These are phyloP conservation scores for Aspergillus pseudonomiae DNA, from an alignment of 2,329 filamentous ascomycete genomes.

Conservation along the genomic window DNA sequence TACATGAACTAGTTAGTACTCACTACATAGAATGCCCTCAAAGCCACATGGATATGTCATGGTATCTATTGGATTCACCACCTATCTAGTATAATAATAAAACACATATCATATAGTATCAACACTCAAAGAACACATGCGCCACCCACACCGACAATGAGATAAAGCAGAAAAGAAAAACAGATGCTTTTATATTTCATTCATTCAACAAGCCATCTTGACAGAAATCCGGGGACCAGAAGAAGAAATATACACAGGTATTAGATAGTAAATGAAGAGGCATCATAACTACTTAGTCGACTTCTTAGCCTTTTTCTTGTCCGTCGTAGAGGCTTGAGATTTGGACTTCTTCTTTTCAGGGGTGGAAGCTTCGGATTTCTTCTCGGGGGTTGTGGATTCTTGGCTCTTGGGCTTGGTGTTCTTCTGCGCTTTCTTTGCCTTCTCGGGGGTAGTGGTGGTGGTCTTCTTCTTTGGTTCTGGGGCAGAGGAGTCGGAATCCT, in stretches of 20 bases:
- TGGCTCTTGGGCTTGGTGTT: slow-evolving; percentile 12
- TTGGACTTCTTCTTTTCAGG: slow-evolving; percentile 5
- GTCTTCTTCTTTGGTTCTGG: slow-evolving; percentile 20
- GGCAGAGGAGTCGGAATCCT: slow-evolving; percentile 26
- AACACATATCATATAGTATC: background rate
- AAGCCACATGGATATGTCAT: background rate
- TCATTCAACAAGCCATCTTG: slow-evolving; percentile 5
- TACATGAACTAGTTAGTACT: background rate
- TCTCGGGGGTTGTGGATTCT: slow-evolving; percentile 8
- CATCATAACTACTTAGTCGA: slow-evolving; percentile 22
- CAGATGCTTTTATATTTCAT: slow-evolving; percentile 20
- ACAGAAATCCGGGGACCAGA: slow-evolving; percentile 14
- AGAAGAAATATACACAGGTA: slow-evolving; percentile 24
- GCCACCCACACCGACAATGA: slow-evolving; percentile 17
- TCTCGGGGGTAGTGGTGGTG: slow-evolving; percentile 10
- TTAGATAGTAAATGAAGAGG: slow-evolving; percentile 17
- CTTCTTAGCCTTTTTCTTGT: slow-evolving; percentile 28
- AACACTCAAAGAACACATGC: slow-evolving; percentile 13
- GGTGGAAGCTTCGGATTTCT: slow-evolving; percentile 13
- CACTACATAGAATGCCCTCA: background rate
- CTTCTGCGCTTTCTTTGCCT: slow-evolving; percentile 26
- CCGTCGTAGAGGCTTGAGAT: slow-evolving; percentile 1
- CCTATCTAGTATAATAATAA: slow-evolving; percentile 8
- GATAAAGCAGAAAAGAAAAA: slow-evolving; percentile 7
- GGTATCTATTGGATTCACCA: slow-evolving; percentile 18